These are phyloP conservation scores for Neonectria punicea DNA, from an alignment of 2,329 filamentous ascomycete genomes.

Conservation along the genomic window DNA sequence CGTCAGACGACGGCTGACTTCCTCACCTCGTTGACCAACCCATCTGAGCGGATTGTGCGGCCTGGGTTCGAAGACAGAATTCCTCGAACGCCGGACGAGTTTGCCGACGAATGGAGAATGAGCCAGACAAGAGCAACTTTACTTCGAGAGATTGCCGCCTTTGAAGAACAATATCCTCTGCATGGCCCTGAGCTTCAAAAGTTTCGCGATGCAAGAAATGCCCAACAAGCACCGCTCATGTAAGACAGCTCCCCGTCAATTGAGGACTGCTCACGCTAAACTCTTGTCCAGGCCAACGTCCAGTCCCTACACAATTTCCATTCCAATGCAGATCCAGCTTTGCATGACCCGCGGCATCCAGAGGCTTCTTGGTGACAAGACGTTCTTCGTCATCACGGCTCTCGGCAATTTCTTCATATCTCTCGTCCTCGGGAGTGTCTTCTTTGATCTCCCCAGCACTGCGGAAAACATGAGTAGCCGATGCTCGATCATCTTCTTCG, in stretches of 20 bases:
- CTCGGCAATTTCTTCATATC: constrained; percentile 55
- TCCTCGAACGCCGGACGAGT: constrained; percentile 49
- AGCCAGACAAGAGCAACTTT: constrained; percentile 23
- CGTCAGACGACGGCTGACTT: constrained; percentile 73
- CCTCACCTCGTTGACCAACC: constrained; percentile 62
- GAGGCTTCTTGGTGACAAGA: constrained; percentile 33
- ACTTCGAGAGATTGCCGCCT: constrained; percentile 17
- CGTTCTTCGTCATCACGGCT: constrained; percentile 27
- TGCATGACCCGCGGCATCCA: constrained; percentile 48
- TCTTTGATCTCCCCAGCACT: constrained; percentile 55
- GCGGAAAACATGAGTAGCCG: constrained; percentile 56
- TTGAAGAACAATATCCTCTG: constrained; percentile 14
- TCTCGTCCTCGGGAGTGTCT: constrained; percentile 61
- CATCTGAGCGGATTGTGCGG: constrained; percentile 45
- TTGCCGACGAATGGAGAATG: constrained; percentile 47
- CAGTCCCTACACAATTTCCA: constrained; percentile 57
- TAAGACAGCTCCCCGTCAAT: background rate
- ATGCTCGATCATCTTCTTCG: constrained; percentile 60
- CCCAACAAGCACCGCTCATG: constrained; percentile 29
- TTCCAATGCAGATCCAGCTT: constrained; percentile 56
- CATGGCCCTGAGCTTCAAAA: constrained; percentile 14
- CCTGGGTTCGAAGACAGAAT: constrained; percentile 45
- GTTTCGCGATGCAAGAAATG: constrained; percentile 21
- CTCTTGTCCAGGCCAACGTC: constrained; percentile 23
- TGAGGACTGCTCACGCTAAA: background rate